Evolutionary conservation across 1,284 basidiomycete species (phyloP).

Genomic region (Leccinum solheimii): DNA sequence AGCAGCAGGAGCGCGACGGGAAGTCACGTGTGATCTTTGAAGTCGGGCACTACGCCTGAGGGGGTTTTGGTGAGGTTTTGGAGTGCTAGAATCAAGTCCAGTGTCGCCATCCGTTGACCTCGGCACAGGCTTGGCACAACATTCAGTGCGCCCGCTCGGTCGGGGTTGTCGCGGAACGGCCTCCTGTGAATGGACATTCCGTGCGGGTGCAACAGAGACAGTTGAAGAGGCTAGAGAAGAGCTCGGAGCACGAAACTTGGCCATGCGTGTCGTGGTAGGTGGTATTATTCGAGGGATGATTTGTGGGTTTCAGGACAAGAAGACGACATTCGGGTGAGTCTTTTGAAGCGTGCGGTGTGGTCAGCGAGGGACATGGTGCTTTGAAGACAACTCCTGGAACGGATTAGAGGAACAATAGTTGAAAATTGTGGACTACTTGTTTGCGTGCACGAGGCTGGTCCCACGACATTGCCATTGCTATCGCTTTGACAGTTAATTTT

Average conservation of each 20-base stretch:
- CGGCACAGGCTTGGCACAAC: neutral
- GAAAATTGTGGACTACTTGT: conserved; percentile 15
- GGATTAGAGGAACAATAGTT: conserved; percentile 27
- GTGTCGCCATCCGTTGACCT: neutral
- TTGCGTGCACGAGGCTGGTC: conserved; percentile 6
- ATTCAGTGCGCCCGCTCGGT: neutral
- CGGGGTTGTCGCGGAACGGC: conserved; percentile 1
- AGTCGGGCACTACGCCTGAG: neutral
- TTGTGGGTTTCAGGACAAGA: neutral
- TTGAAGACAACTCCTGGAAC: conserved; percentile 19
- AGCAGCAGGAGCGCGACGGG: conserved; percentile 10
- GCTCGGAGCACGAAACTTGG: conserved; percentile 22
- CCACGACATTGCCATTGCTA: conserved; percentile 14
- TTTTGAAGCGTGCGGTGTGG: conserved; percentile 21
- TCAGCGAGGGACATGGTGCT: conserved; percentile 10
- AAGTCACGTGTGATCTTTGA: conserved; percentile 6
- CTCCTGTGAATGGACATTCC: conserved; percentile 5
- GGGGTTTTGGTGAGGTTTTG: neutral
- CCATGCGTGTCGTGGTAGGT: conserved; percentile 15
- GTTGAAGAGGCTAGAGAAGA: conserved; percentile 14
- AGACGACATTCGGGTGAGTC: neutral
- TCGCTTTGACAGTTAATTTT: neutral
- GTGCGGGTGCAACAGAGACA: neutral
- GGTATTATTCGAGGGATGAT: neutral
- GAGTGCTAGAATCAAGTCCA: neutral